phyloP scores from a whole-genome alignment of 192 early-diverging fungal species.

The Coemansia sp. region DNA sequence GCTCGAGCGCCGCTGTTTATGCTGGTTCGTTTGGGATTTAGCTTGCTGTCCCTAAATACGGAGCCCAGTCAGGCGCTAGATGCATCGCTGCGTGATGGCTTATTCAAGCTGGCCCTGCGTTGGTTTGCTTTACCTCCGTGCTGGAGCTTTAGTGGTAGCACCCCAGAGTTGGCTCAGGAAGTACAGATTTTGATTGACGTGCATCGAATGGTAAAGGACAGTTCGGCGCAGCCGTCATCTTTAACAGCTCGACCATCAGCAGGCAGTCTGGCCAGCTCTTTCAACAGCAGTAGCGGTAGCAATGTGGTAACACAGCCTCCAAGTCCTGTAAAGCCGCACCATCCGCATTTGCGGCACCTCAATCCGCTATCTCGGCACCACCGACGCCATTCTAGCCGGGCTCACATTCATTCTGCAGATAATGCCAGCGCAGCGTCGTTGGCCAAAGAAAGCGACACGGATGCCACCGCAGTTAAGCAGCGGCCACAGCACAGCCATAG shows the following conservation, averaged over 20 bases:
- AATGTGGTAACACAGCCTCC: slow-evolving; percentile 4
- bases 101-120: slow-evolving; percentile 73
- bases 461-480: slow-evolving; percentile 31
- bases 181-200: slow-evolving; percentile 68
- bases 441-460: slow-evolving; percentile 14
- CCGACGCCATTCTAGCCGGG: slow-evolving; percentile 1
- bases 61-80: slow-evolving; percentile 62
- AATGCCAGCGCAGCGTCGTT: slow-evolving; percentile 1
- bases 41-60: slow-evolving; percentile 67
- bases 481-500: slow-evolving; percentile 30
- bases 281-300: background rate
- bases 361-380: slow-evolving; percentile 23
- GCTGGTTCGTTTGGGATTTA: slow-evolving; percentile 71
- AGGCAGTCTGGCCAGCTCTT: background rate
- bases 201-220: slow-evolving; percentile 58
- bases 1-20: slow-evolving; percentile 77
- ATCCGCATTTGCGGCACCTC: slow-evolving; percentile 25
- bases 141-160: slow-evolving; percentile 78
- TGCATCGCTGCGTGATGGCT: slow-evolving; percentile 60
- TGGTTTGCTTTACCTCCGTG: slow-evolving; percentile 80
- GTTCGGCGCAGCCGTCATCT: slow-evolving; percentile 14
- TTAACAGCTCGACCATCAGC: background rate
- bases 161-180: slow-evolving; percentile 59
- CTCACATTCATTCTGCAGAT: background rate
- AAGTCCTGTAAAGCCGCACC: slow-evolving; percentile 5